Conservation (phyloP, 768 basidiomycete species). For the Strobilomyces echinocephalus region DNA sequence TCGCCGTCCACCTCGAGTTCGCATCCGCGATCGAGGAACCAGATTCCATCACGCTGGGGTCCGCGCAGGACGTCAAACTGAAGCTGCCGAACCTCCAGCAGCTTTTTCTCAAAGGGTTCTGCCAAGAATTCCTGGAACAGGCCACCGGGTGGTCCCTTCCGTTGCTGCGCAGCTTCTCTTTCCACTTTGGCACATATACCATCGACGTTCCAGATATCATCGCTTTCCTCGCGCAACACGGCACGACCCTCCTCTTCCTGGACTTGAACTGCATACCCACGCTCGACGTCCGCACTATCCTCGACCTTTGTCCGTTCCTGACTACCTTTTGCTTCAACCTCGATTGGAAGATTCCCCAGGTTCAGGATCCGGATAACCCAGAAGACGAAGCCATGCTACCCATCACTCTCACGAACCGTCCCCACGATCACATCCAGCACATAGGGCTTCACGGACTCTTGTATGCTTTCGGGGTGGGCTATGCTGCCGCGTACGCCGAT, state of each 20-base stretch:
- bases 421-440: slow-evolving; percentile 53
- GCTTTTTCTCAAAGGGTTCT: slow-evolving; percentile 56
- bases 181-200: slow-evolving; percentile 40
- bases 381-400: slow-evolving; percentile 31
- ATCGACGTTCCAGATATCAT: slow-evolving; percentile 54
- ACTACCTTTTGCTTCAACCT: slow-evolving; percentile 66
- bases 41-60: slow-evolving; percentile 53
- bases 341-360: slow-evolving; percentile 57
- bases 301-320: slow-evolving; percentile 61
- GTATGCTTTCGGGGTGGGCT: slow-evolving; percentile 66
- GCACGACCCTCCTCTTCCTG: slow-evolving; percentile 53
- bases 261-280: slow-evolving; percentile 57
- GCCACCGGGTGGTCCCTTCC: slow-evolving; percentile 64
- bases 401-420: slow-evolving; percentile 41
- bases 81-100: slow-evolving; percentile 54
- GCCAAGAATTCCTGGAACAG: slow-evolving; percentile 66
- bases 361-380: slow-evolving; percentile 9
- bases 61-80: slow-evolving; percentile 53
- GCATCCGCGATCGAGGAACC: slow-evolving; percentile 25
- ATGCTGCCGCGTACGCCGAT: slow-evolving; percentile 39
- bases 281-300: slow-evolving; percentile 53
- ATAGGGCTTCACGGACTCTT: slow-evolving; percentile 68
- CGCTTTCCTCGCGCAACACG: slow-evolving; percentile 58
- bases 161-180: slow-evolving; percentile 49
- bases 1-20: slow-evolving; percentile 55